These are phyloP conservation scores for Brettanomyces anomalus DNA, from an alignment of 805 yeast species.

Conservation along the genomic window DNA sequence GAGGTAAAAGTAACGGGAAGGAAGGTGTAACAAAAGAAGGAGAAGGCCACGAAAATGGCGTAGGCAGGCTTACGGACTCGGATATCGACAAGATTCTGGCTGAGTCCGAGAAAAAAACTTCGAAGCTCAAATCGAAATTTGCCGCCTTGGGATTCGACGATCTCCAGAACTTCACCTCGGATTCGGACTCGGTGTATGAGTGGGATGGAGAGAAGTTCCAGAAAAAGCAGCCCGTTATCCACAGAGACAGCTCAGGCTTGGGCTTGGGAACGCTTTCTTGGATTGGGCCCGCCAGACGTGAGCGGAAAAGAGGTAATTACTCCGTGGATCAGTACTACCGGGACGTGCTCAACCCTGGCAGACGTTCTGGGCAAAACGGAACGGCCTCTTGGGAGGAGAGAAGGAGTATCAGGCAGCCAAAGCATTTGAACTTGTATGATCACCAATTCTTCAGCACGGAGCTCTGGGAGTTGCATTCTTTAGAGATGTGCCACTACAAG, in stretches of 20 bases:
- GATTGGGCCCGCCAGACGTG: conserved; percentile 83
- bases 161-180: conserved; percentile 60
- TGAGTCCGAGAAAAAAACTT: conserved; percentile 56
- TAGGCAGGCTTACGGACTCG: conserved; percentile 28
- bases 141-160: conserved; percentile 66
- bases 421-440: conserved; percentile 72
- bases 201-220: conserved; percentile 84
- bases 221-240: conserved; percentile 42
- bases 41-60: too few species aligned
- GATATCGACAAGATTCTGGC: conserved; percentile 56
- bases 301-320: conserved; percentile 67
- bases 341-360: conserved; percentile 51
- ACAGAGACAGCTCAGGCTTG: conserved; percentile 30
- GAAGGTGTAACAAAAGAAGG: conserved; percentile 6
- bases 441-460: conserved; percentile 87
- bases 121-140: conserved; percentile 52
- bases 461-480: conserved; percentile 65
- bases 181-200: conserved; percentile 56
- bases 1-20: too few species aligned
- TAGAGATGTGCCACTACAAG: conserved; percentile 70
- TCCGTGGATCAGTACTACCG: conserved; percentile 69
- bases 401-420: conserved; percentile 74
- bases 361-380: conserved; percentile 36
- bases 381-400: conserved; percentile 18
- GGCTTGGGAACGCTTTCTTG: conserved; percentile 47